Evolutionary conservation across 164 flowering plant species (phyloP).

Genomic region (Berberis thunbergii): DNA sequence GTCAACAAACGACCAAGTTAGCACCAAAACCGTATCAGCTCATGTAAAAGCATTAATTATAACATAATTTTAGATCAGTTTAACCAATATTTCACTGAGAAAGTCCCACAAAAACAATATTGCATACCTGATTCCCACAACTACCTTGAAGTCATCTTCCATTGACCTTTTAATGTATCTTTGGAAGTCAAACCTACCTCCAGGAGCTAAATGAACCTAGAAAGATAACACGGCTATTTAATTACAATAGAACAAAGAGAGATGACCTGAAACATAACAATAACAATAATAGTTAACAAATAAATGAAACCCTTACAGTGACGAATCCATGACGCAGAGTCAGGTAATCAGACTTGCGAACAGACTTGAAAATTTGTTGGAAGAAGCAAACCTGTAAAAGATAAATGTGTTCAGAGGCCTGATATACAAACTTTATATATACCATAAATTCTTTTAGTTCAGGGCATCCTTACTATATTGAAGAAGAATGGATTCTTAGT

Average conservation of each 20-base stretch:
- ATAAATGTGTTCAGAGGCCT: neutral
- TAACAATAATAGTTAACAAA: too few relatives aligned
- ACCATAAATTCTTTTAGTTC: neutral
- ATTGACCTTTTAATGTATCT: conserved; percentile 40
- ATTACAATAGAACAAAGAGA: conserved; percentile 1
- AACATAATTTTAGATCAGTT: too few relatives aligned
- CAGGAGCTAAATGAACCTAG: conserved; percentile 51
- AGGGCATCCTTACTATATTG: conserved; percentile 50
- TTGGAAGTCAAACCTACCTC: conserved; percentile 46
- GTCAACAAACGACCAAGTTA: neutral
- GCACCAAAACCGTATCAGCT: too few relatives aligned
- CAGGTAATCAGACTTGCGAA: conserved; percentile 73
- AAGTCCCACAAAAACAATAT: neutral
- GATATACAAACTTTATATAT: neutral
- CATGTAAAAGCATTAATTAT: too few relatives aligned
- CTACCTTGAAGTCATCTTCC: conserved; percentile 33
- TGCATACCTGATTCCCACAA: conserved; percentile 42
- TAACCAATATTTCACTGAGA: too few relatives aligned
- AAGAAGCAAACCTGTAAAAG: conserved; percentile 79
- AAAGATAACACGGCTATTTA: conserved; percentile 4
- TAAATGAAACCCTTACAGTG: conserved; percentile 13
- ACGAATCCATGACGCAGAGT: conserved; percentile 90
- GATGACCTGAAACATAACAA: neutral
- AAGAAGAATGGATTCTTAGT: conserved; percentile 62
- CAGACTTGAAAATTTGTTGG: conserved; percentile 79